Conservation (phyloP, 164 flowering plant genomes). For the Dillenia suffruticosa region DNA sequence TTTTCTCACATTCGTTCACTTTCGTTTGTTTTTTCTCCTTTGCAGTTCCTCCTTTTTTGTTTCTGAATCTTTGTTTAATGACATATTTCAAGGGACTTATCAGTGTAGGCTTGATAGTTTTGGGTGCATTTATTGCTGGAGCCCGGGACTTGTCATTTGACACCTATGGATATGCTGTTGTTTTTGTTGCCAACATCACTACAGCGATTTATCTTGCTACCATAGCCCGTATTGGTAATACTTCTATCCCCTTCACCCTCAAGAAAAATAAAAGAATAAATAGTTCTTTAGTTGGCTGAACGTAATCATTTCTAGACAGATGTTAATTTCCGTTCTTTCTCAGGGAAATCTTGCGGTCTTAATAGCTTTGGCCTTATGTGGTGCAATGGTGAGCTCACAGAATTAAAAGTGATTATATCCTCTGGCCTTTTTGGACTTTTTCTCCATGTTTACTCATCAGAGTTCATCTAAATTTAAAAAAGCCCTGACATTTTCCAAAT, state of each 20-base stretch:
- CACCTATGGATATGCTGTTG: constrained; percentile 73
- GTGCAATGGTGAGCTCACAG: constrained; percentile 70
- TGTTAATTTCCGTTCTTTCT: neutral
- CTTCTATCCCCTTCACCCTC: neutral
- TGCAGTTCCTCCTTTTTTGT: neutral
- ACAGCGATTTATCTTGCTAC: constrained; percentile 95
- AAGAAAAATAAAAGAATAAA: neutral
- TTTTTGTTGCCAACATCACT: constrained; percentile 70
- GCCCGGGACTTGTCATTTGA: constrained; percentile 92
- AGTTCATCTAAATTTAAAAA: neutral
- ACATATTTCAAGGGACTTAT: constrained; percentile 40
- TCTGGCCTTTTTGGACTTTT: neutral
- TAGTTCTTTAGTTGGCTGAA: too few species aligned
- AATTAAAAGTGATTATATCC: constrained; percentile 3
- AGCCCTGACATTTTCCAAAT: neutral
- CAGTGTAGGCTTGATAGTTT: constrained; percentile 90
- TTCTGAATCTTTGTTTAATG: constrained; percentile 33
- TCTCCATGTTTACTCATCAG: neutral
- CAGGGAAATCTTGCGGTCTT: constrained; percentile 86
- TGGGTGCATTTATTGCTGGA: constrained; percentile 95
- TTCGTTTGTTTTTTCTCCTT: too few species aligned
- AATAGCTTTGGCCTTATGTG: constrained; percentile 95
- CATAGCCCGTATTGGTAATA: constrained; percentile 82
- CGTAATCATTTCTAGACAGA: too few species aligned
- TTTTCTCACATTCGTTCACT: too few species aligned